A percentile compares a stretch with the other conserved stretches of the same genome.
Evolutionary conservation across 768 basidiomycete genomes (phyloP).

Genomic region (Thelephora ganbajun): DNA sequence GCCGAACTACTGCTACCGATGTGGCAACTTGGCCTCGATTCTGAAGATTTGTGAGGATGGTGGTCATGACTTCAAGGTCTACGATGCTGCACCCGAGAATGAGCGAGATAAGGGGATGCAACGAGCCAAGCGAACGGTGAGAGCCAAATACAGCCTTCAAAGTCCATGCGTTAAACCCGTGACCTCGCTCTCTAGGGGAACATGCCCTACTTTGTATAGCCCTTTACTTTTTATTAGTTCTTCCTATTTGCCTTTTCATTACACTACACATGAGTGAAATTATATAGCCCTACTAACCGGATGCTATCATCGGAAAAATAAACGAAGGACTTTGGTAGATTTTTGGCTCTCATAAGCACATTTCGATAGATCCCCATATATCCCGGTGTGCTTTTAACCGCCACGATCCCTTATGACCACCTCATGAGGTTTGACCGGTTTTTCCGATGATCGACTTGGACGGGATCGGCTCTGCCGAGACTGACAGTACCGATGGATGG

Average conservation of each 20-base stretch:
- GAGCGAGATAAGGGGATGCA: constrained; percentile 72
- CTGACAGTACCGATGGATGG: too few relatives aligned
- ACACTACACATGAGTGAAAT: not conserved
- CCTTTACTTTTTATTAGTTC: constrained; percentile 1
- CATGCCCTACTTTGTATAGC: constrained; percentile 42
- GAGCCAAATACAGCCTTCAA: constrained; percentile 14
- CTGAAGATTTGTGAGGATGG: constrained; percentile 68
- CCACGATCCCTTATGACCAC: too few relatives aligned
- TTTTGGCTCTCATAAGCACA: too few relatives aligned
- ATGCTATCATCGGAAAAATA: too few relatives aligned
- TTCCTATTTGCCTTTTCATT: not conserved
- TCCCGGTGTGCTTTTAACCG: too few relatives aligned
- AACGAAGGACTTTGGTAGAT: too few relatives aligned
- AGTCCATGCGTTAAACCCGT: not conserved
- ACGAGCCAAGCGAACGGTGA: constrained; percentile 51
- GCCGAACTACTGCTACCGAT: constrained; percentile 76
- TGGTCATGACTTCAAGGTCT: constrained; percentile 62
- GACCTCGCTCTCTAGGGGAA: constrained; percentile 22
- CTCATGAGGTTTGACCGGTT: too few relatives aligned
- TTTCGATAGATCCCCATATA: too few relatives aligned
- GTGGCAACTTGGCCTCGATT: constrained; percentile 87
- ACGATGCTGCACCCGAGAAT: constrained; percentile 82
- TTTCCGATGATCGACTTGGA: too few relatives aligned
- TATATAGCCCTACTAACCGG: too few relatives aligned
- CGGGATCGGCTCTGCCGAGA: too few relatives aligned